phyloP scores from a whole-genome alignment of 768 basidiomycete species.

The Boletus bicolor region DNA sequence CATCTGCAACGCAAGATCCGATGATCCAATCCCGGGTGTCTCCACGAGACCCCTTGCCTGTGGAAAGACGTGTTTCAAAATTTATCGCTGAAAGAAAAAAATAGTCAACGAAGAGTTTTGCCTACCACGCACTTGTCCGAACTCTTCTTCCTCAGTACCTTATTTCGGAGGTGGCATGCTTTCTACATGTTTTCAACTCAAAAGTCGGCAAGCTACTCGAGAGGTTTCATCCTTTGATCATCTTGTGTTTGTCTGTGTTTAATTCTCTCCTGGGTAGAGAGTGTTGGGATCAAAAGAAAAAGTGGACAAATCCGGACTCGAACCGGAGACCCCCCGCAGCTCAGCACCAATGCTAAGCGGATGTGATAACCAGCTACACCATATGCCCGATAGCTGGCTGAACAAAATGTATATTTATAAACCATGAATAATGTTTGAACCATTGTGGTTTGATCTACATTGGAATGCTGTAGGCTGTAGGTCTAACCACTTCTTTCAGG shows the following conservation, averaged over 20 bases:
- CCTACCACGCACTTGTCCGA: background rate
- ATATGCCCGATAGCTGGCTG: constrained; percentile 27
- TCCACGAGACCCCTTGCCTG: background rate
- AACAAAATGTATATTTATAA: background rate
- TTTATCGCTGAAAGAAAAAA: constrained; percentile 34
- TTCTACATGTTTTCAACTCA: background rate
- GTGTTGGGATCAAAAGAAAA: constrained; percentile 13
- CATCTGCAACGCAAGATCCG: constrained; percentile 12
- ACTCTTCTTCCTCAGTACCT: background rate
- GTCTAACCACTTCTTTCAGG: too few species aligned
- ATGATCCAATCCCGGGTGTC: background rate
- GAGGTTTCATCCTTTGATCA: background rate
- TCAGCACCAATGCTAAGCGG: constrained; percentile 36
- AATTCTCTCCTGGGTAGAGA: too few species aligned
- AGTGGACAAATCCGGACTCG: constrained; percentile 40
- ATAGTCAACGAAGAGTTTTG: background rate
- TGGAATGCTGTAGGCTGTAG: too few species aligned
- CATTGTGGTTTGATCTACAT: background rate
- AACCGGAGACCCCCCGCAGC: constrained; percentile 40
- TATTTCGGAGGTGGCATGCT: background rate
- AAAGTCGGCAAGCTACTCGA: background rate
- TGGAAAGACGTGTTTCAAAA: constrained; percentile 26
- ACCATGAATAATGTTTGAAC: background rate
- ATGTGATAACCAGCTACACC: constrained; percentile 42
- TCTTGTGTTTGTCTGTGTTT: background rate